Evolutionary conservation across 768 basidiomycete genomes (phyloP).

Genomic region (Calocybe gangraenosa): DNA sequence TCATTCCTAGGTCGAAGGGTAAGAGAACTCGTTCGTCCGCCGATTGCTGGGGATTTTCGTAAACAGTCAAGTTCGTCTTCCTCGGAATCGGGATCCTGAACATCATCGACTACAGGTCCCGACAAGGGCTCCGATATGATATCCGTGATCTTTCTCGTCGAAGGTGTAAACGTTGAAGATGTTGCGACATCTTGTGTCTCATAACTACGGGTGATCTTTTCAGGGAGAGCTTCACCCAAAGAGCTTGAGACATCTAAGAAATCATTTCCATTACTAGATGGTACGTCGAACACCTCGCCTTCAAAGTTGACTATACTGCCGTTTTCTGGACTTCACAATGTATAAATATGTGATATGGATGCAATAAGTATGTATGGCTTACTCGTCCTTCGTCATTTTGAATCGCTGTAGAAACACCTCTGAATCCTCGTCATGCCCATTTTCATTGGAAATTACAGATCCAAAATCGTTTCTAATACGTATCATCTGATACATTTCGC

Average conservation of each 20-base stretch:
- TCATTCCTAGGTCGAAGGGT: neutral
- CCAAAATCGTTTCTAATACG: slow-evolving; percentile 46
- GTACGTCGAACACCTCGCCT: slow-evolving; percentile 21
- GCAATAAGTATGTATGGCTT: slow-evolving; percentile 16
- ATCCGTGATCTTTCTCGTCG: no score
- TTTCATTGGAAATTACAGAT: slow-evolving; percentile 30
- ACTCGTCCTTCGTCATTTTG: slow-evolving; percentile 49
- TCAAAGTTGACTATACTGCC: slow-evolving; percentile 36
- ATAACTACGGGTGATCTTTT: slow-evolving; percentile 1
- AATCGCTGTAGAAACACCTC: slow-evolving; percentile 52
- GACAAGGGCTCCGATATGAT: no score
- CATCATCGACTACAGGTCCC: no score
- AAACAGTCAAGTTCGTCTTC: slow-evolving; percentile 41
- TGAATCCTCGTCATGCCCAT: slow-evolving; percentile 40
- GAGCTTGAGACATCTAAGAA: neutral
- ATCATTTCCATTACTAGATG: neutral
- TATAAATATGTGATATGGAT: slow-evolving; percentile 6
- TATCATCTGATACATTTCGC: slow-evolving; percentile 68
- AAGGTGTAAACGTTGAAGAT: neutral
- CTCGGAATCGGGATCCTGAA: slow-evolving; percentile 23
- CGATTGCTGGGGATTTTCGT: slow-evolving; percentile 20
- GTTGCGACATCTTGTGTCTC: neutral
- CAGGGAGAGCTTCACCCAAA: neutral
- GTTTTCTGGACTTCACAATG: slow-evolving; percentile 31
- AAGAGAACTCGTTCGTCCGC: slow-evolving; percentile 2